Conservation (phyloP, 768 basidiomycete species). For the Amyloporia xantha region DNA sequence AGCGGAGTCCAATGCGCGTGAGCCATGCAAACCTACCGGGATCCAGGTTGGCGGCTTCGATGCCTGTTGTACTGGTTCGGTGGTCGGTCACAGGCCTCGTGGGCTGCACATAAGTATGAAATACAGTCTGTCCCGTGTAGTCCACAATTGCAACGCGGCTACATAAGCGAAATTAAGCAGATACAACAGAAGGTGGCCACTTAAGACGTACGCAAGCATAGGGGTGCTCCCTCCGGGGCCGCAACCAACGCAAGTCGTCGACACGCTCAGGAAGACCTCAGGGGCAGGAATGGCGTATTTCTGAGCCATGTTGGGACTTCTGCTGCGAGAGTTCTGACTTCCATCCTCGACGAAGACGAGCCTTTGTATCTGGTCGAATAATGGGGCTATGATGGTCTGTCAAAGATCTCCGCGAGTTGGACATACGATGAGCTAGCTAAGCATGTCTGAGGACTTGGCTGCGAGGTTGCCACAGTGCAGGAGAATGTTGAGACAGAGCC, state of each 20-base stretch:
- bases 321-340: no score
- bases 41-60: slow-evolving; percentile 35
- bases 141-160: slow-evolving; percentile 38
- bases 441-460: no score
- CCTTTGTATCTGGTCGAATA: no score
- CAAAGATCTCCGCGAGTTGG: no score
- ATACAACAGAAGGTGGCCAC: not conserved
- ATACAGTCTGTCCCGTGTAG: slow-evolving; percentile 44
- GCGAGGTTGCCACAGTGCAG: no score
- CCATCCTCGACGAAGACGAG: no score
- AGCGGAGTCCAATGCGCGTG: no score
- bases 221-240: slow-evolving; percentile 77
- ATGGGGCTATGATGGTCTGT: no score
- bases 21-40: slow-evolving; percentile 31
- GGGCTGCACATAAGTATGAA: slow-evolving; percentile 63
- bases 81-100: slow-evolving; percentile 68
- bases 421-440: no score
- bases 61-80: slow-evolving; percentile 58
- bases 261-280: slow-evolving; percentile 50
- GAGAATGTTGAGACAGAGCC: no score
- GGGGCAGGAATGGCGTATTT: slow-evolving; percentile 20
- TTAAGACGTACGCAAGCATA: slow-evolving; percentile 65
- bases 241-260: slow-evolving; percentile 58
- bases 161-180: slow-evolving; percentile 6
- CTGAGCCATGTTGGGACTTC: no score